phyloP scores from a whole-genome alignment of 2,329 filamentous ascomycete genomes.

The Claviceps sorghi region DNA sequence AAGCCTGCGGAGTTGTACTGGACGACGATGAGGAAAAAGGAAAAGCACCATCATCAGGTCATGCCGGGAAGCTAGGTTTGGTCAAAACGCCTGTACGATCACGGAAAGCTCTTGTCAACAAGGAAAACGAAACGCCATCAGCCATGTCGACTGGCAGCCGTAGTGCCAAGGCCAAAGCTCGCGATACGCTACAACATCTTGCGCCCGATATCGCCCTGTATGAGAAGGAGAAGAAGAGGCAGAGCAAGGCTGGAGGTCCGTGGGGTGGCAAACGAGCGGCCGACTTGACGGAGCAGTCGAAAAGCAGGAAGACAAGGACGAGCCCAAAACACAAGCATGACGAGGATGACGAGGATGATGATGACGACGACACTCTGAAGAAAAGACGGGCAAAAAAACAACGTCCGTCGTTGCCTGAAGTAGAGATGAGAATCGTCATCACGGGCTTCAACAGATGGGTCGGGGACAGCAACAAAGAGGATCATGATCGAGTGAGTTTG shows the following conservation, averaged over 20 bases:
- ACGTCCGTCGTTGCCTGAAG: slow-evolving; percentile 44
- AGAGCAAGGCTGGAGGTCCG: slow-evolving; percentile 31
- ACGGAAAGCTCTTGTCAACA: slow-evolving; percentile 41
- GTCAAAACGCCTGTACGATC: slow-evolving; percentile 25
- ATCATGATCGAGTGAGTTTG: slow-evolving; percentile 58
- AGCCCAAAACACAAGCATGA: slow-evolving; percentile 28
- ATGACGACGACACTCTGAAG: slow-evolving; percentile 25
- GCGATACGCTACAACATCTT: slow-evolving; percentile 59
- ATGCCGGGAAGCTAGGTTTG: slow-evolving; percentile 1
- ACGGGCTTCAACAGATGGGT: slow-evolving; percentile 80
- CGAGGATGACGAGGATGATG: slow-evolving; percentile 29
- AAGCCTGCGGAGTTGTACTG: slow-evolving; percentile 29
- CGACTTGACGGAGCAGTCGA: slow-evolving; percentile 40
- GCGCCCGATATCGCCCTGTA: slow-evolving; percentile 79
- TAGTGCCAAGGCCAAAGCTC: slow-evolving; percentile 75
- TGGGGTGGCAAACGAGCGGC: slow-evolving; percentile 52
- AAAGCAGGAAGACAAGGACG: slow-evolving; percentile 26
- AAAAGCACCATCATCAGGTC: slow-evolving; percentile 18
- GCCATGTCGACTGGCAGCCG: slow-evolving; percentile 54
- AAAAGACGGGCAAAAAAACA: slow-evolving; percentile 45
- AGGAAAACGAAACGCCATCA: slow-evolving; percentile 74
- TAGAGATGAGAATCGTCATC: slow-evolving; percentile 62
- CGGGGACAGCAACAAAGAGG: slow-evolving; percentile 56
- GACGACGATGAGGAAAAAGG: slow-evolving; percentile 24
- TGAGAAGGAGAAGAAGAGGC: slow-evolving; percentile 82